phyloP scores from a whole-genome alignment of 2,329 filamentous ascomycete species.

The Chaetomium olivaceum region DNA sequence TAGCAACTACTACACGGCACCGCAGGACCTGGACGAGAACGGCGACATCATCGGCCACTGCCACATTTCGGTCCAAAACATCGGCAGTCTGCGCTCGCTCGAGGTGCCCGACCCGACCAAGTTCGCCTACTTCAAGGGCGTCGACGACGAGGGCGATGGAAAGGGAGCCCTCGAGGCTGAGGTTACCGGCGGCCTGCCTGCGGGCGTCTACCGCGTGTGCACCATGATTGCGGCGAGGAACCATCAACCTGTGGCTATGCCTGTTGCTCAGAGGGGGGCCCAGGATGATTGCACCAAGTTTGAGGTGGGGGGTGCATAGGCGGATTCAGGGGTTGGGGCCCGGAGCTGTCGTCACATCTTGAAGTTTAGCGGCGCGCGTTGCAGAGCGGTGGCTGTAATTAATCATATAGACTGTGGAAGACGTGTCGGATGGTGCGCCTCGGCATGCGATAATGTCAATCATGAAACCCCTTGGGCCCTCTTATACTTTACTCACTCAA shows the following conservation, averaged over 20 bases:
- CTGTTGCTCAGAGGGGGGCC: slow-evolving; percentile 55
- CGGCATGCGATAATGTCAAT: not conserved
- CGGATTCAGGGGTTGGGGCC: not conserved
- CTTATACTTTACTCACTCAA: not conserved
- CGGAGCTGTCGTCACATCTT: not conserved
- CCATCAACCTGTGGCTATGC: slow-evolving; percentile 60
- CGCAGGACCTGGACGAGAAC: slow-evolving; percentile 49
- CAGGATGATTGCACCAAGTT: slow-evolving; percentile 57
- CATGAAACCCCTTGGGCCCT: not conserved
- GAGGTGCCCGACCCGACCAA: slow-evolving; percentile 41
- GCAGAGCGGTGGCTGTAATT: not conserved
- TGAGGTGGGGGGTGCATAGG: slow-evolving; percentile 38
- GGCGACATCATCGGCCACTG: slow-evolving; percentile 47
- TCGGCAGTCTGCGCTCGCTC: slow-evolving; percentile 40
- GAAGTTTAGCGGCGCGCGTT: not conserved
- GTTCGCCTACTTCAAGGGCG: slow-evolving; percentile 60
- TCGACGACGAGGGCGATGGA: slow-evolving; percentile 53
- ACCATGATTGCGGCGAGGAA: slow-evolving; percentile 53
- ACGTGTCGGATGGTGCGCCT: not conserved
- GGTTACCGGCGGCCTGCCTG: slow-evolving; percentile 49
- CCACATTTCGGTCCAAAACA: slow-evolving; percentile 54
- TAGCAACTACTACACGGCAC: slow-evolving; percentile 56
- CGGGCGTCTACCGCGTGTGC: slow-evolving; percentile 53
- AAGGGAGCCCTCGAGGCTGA: slow-evolving; percentile 47
- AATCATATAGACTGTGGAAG: not conserved